phyloP scores from a whole-genome alignment of 768 basidiomycete genomes.

The Coprinopsis cinerea region DNA sequence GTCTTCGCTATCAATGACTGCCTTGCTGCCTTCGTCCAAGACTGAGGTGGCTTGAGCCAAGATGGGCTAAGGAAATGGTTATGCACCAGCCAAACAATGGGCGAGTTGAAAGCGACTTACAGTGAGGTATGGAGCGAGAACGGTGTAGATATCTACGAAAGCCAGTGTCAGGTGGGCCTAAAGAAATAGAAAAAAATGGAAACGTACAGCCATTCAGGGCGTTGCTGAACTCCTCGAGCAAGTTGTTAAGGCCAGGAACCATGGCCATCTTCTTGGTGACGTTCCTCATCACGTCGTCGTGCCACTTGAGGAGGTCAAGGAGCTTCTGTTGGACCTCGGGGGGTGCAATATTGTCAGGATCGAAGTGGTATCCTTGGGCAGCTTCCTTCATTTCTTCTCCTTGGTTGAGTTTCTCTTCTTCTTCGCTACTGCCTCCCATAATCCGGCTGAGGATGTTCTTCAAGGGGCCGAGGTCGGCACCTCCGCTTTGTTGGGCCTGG shows the following conservation, averaged over 20 bases:
- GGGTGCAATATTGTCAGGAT: constrained; percentile 57
- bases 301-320: constrained; percentile 54
- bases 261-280: constrained; percentile 53
- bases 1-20: constrained; percentile 63
- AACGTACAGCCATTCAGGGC: constrained; percentile 60
- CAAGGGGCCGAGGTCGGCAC: constrained; percentile 31
- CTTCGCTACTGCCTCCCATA: constrained; percentile 33
- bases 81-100: not conserved
- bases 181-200: not conserved
- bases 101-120: constrained; percentile 25
- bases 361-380: constrained; percentile 53
- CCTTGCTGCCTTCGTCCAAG: constrained; percentile 57
- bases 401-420: constrained; percentile 42
- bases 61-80: constrained; percentile 41
- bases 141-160: constrained; percentile 51
- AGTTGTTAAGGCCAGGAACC: constrained; percentile 52
- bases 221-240: constrained; percentile 59
- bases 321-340: constrained; percentile 57
- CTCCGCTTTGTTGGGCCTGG: constrained; percentile 30
- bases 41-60: constrained; percentile 50
- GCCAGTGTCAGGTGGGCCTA: not conserved
- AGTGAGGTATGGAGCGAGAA: constrained; percentile 60
- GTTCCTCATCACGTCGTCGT: constrained; percentile 51
- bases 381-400: constrained; percentile 50
- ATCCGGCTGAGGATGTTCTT: constrained; percentile 44